These are phyloP conservation scores for Cerrena zonata DNA, from an alignment of 1,284 basidiomycete species.

Conservation along the genomic window DNA sequence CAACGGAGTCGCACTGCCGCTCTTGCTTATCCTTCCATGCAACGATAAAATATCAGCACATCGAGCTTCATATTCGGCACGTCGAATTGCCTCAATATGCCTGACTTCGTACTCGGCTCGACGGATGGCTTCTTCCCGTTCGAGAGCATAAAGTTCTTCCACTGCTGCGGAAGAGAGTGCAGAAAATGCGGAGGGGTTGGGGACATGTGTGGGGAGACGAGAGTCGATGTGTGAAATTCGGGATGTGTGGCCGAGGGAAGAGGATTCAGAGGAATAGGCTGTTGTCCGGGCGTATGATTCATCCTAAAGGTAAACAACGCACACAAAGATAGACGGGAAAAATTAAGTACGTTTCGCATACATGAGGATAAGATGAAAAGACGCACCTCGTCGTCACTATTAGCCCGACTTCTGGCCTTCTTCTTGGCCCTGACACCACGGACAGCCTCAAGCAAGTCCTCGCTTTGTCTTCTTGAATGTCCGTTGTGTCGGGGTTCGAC, in stretches of 20 bases:
- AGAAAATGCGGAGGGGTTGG: slow-evolving; percentile 54
- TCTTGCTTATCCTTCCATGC: slow-evolving; percentile 44
- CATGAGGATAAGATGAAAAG: slow-evolving; percentile 7
- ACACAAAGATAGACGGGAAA: slow-evolving; percentile 10
- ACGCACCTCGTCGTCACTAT: slow-evolving; percentile 74
- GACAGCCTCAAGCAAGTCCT: slow-evolving; percentile 14
- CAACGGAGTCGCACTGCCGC: slow-evolving; percentile 67
- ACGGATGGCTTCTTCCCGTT: slow-evolving; percentile 75
- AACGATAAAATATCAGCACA: slow-evolving; percentile 50
- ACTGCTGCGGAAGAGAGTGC: slow-evolving; percentile 78
- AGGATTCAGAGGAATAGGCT: slow-evolving; percentile 41
- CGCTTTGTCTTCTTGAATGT: slow-evolving; percentile 10
- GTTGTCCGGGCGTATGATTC: slow-evolving; percentile 71
- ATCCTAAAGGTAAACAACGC: slow-evolving; percentile 30
- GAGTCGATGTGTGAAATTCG: slow-evolving; percentile 19
- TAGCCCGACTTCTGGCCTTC: slow-evolving; percentile 70
- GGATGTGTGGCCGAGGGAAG: slow-evolving; percentile 31
- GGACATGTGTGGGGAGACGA: slow-evolving; percentile 21
- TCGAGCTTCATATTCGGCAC: slow-evolving; percentile 71
- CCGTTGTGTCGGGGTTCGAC: slow-evolving; percentile 16
- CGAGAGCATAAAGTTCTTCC: slow-evolving; percentile 82
- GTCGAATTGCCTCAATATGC: slow-evolving; percentile 72
- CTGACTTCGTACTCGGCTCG: slow-evolving; percentile 81
- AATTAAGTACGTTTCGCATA: slow-evolving; percentile 1
- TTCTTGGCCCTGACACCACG: slow-evolving; percentile 42